Evolutionary conservation across 306 rosid genomes (phyloP), one percentile per base, ranked within the genome.

Genomic region (Parietaria judaica): DNA sequence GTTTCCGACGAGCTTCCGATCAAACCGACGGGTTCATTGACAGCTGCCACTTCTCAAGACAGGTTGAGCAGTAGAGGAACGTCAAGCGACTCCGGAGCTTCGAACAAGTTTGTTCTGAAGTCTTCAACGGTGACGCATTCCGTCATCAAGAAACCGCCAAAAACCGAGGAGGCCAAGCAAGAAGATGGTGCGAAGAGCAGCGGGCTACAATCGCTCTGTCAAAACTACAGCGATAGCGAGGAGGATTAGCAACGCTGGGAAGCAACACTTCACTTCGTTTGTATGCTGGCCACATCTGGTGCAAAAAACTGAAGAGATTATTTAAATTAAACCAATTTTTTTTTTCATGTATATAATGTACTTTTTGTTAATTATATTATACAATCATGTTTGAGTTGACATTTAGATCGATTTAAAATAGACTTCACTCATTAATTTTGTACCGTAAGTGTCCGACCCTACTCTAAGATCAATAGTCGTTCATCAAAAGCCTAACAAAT

Each of bases 161-260:
- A 56, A 16, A 56, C 81, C n/a, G 73, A 68, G 14, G 58, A 68
- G 70, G 58, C 61, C 65, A 47, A 70, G 69, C 35, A 57, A 75
- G n/a, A 66, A 52, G 68, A 71, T 15, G 66, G 14, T 51, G 44
- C 5, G 4, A 6, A 70, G 14, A 9, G 71, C 53, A 60, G 34
- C 45, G 86, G 66, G 14, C 74, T 84, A 0, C 77, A 63, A 11
- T 79, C 81, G 3, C 48, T 90, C 73, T 78, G 81, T 63, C 87
- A 86, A 77, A 67, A 61, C 70, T 83, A 78, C 39, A 83, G 61
- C 11, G 82, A 83, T 17, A 83, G 79, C 4, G 89, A 85, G 3
- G 84, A 83, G 62, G 64, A 76, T 11, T 66, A 69, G 6, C 61
- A 61, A 7, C 4, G 44, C 44, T 7, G n/a, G n/a, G n/a, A n/a